Base-by-base conservation (phyloP, 169 alveolate species). In the Haemoproteus tartakovskyi region DNA sequence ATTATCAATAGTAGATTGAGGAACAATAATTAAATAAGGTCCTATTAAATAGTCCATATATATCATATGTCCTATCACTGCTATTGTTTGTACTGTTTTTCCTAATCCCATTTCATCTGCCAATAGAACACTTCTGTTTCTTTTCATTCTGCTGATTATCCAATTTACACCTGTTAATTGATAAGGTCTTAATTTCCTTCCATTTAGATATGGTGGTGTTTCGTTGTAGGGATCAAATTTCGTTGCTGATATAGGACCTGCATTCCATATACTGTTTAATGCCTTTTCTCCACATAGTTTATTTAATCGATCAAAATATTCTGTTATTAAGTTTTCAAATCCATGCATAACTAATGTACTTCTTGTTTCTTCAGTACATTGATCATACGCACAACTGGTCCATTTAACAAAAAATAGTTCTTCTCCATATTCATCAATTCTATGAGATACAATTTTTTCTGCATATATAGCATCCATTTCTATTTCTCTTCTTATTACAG, bases 81-180 rank as follows among this genome's bases (percentile, higher is more conserved):
- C 87, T n/a, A 95, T 95, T 5, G 97, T 90, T 67, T 95, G 97
- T 2, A 95, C 95, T 0, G 98, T 95, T 86, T 95, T 95, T 1
- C 98, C 98, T 11, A 95, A 92, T 8, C 98, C 98, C 98, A 95
- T 95, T 82, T 95, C 98, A 84, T 95, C 98, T 2, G 98, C 98
- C 54, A 95, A 80, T 40, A 95, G 88, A 5, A 95, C 97, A 56
- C 96, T 94, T 30, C 95, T 85, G 27, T 96, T 97, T 38, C 94
- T 82, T 87, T 96, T 96, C 95, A 95, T 92, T 46, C 98, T 80
- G 57, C 95, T 91, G 9, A 96, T 94, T 40, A 96, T 89, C 99
- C 99, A 96, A 82, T 96, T 96, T 22, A 96, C 87, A 12, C 99
- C 99, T 18, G 87, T 89, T 40, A 97, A 81, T 87, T 97, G 97